Percentiles rank a stretch among this genome's conserved stretches.
phyloP scores from a whole-genome alignment of 768 basidiomycete species.

The Tulasnella sp. region DNA sequence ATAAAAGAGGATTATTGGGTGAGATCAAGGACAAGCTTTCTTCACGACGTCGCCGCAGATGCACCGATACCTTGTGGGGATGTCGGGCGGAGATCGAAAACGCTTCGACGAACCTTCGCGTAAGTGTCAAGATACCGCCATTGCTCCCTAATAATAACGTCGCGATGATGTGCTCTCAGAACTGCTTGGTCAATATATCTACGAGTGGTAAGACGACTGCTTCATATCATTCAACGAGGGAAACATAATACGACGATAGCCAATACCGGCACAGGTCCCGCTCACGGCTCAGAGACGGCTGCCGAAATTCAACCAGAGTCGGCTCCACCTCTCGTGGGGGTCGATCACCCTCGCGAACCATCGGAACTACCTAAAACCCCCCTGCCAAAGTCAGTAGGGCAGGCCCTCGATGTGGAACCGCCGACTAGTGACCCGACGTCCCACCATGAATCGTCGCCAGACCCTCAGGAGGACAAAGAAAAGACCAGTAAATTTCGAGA shows the following conservation, averaged over 20 bases:
- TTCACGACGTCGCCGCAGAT: neutral
- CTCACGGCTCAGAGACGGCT: too few relatives aligned
- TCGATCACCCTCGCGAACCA: neutral
- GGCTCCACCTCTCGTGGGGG: too few relatives aligned
- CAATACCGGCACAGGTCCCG: neutral
- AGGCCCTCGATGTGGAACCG: neutral
- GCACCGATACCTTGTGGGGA: neutral
- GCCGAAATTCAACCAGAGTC: too few relatives aligned
- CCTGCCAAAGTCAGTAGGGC: neutral
- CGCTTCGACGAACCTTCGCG: neutral
- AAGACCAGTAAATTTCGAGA: neutral
- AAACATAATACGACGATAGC: neutral
- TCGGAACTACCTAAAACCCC: neutral
- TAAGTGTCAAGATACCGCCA: neutral
- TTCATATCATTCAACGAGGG: neutral
- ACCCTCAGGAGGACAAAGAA: neutral
- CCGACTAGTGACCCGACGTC: neutral
- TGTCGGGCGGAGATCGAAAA: neutral
- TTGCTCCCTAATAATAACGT: neutral
- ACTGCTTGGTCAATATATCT: neutral
- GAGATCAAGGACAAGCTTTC: neutral
- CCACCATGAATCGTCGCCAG: neutral
- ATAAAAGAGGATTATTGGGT: too few relatives aligned
- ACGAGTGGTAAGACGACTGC: neutral
- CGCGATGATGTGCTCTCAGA: neutral